Conservation (phyloP, 1,284 basidiomycete species). For the Boletus semigastroideus region DNA sequence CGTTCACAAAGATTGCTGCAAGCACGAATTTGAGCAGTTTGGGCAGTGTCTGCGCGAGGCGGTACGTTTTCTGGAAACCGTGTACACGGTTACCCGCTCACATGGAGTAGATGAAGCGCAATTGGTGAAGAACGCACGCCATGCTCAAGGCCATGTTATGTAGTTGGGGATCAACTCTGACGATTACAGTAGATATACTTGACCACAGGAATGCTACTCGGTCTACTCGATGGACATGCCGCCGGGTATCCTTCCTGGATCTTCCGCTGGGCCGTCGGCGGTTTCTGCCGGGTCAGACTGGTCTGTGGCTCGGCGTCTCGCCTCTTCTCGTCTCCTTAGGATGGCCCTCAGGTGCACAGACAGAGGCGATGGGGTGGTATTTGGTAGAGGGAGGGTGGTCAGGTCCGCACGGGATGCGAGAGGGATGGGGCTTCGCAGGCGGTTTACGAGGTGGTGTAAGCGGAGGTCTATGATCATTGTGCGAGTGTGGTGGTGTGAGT, state of each 20-base stretch:
- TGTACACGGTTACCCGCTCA: constrained; percentile 1
- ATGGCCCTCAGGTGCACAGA: constrained; percentile 52
- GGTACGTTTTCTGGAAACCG: constrained; percentile 41
- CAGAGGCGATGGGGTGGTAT: constrained; percentile 54
- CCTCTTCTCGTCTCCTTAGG: constrained; percentile 45
- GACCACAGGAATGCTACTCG: constrained; percentile 23
- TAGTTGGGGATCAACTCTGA: constrained; percentile 9
- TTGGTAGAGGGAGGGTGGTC: constrained; percentile 57
- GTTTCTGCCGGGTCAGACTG: constrained; percentile 30
- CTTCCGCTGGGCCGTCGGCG: constrained; percentile 17
- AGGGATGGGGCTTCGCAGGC: constrained; percentile 53
- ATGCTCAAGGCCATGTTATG: constrained; percentile 1
- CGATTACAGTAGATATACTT: constrained; percentile 25
- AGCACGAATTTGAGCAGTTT: constrained; percentile 75
- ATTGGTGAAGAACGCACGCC: constrained; percentile 43
- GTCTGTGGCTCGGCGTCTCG: constrained; percentile 34
- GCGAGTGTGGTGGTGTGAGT: constrained; percentile 26
- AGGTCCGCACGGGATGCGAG: constrained; percentile 33
- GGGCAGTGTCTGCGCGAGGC: constrained; percentile 69
- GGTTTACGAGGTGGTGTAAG: constrained; percentile 48
- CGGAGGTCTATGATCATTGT: constrained; percentile 62
- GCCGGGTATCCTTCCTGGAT: constrained; percentile 40
- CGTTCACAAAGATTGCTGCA: constrained; percentile 73
- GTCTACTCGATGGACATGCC: constrained; percentile 38
- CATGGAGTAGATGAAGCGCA: constrained; percentile 61